Evolutionary conservation across 768 basidiomycete species (phyloP), one percentile per base, ranked within the genome.

Genomic region (Phylloporus sp.): DNA sequence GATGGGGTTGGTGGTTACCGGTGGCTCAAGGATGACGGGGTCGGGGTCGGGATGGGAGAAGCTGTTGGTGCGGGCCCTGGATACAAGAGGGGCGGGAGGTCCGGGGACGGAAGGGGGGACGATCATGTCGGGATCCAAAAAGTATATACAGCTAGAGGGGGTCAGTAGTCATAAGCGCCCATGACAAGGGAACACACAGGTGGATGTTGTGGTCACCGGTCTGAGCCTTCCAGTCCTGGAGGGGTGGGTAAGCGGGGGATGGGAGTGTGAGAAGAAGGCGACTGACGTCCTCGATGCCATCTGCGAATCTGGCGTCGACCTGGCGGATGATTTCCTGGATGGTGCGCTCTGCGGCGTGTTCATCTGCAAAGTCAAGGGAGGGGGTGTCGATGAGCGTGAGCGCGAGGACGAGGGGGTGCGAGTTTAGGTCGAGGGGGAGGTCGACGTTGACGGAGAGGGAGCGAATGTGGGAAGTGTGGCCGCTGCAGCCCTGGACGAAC

Each of bases 361-460:
- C 83, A 67, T 88, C 88, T 56, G 71, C 69, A 62, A 84, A 83
- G 76, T 91, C 86, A 46, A 92, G 70, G 9, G 89, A 85, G 50
- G 90, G 90, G 2, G 91, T 89, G 73, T 92, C 90, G 65, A 91
- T 78, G 59, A 90, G 81, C 49, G 82, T 80, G 65, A 91, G 84
- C 40, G 75, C 77, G 52, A 89, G 73, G 32, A 78, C 70, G 44
- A 72, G 77, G 5, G 73, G 72, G 27, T 72, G 69, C 50, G 72
- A 72, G 58, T 64, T 69, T 54, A 71, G 75, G 64, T 78, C 77
- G 63, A 69, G 62, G 71, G 81, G 79, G 64, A 79, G 69, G 72
- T 81, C 79, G 73, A 91, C 77, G 70, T 89, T 83, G 73, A 90
- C 73, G 47, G 85, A 81, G 62, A 82, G 80, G 55, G 81, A 72